These are phyloP conservation scores for Pythium sukuiense DNA, from an alignment of 352 stramenopile species.

Conservation along the genomic window DNA sequence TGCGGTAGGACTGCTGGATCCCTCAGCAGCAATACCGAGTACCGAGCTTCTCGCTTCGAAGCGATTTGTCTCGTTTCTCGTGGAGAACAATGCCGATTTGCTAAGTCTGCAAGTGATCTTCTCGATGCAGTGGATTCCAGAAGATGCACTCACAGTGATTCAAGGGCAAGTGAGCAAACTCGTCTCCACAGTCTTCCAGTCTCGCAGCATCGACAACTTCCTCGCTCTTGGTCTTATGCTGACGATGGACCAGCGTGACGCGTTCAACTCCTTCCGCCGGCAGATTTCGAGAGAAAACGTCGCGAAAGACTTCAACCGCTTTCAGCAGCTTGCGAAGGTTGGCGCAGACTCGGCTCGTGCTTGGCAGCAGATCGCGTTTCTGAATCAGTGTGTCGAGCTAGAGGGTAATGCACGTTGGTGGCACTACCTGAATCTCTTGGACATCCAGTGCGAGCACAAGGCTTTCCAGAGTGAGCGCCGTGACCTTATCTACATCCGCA, in stretches of 20 bases:
- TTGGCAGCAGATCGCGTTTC: constrained; percentile 80
- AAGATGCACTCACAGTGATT: constrained; percentile 49
- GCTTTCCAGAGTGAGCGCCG: constrained; percentile 69
- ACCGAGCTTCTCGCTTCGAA: constrained; percentile 60
- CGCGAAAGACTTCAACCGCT: constrained; percentile 77
- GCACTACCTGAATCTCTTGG: constrained; percentile 77
- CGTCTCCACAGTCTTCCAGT: constrained; percentile 71
- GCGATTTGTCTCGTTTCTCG: constrained; percentile 63
- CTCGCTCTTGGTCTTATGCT: constrained; percentile 73
- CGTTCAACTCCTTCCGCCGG: constrained; percentile 66
- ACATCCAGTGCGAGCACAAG: constrained; percentile 77
- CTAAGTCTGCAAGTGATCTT: constrained; percentile 68
- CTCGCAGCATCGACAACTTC: constrained; percentile 65
- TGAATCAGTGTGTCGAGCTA: constrained; percentile 78
- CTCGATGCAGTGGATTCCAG: constrained; percentile 55
- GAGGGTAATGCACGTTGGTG: constrained; percentile 83
- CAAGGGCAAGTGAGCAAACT: constrained; percentile 55
- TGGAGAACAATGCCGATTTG: constrained; percentile 62
- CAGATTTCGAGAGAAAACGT: constrained; percentile 83
- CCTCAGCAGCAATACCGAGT: constrained; percentile 11
- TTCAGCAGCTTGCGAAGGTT: constrained; percentile 74
- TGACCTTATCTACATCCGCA: constrained; percentile 68
- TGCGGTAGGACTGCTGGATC: constrained; percentile 20
- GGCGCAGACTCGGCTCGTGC: constrained; percentile 70
- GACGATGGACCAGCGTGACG: constrained; percentile 69